Percentiles rank a stretch among this genome's conserved stretches.
phyloP scores from a whole-genome alignment of 495 filamentous ascomycete genomes.

The Hypoxylon subgilvum region DNA sequence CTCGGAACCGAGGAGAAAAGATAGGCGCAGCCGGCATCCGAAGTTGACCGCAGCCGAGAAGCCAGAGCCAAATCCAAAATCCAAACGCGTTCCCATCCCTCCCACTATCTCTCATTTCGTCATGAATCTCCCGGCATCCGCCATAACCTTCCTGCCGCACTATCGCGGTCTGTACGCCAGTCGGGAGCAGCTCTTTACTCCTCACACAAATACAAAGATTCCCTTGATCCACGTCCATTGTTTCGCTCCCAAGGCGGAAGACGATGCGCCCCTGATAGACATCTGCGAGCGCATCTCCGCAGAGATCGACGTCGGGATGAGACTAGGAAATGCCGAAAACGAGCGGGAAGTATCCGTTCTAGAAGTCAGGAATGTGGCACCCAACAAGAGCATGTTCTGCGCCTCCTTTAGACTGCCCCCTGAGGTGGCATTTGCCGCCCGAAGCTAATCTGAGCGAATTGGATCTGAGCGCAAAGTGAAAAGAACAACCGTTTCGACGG shows the following conservation, averaged over 20 bases:
- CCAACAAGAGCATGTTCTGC: slow-evolving; percentile 95
- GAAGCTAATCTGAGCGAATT: slow-evolving; percentile 27
- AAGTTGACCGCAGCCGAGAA: slow-evolving; percentile 34
- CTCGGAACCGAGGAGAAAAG: slow-evolving; percentile 46
- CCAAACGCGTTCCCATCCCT: slow-evolving; percentile 60
- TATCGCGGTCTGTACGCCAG: slow-evolving; percentile 82
- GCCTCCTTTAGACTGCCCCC: slow-evolving; percentile 83
- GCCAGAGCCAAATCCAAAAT: slow-evolving; percentile 38
- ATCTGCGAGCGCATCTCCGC: slow-evolving; percentile 71
- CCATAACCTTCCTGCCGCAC: slow-evolving; percentile 81
- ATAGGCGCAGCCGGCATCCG: slow-evolving; percentile 39
- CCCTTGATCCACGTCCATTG: slow-evolving; percentile 92
- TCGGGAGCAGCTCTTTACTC: slow-evolving; percentile 67
- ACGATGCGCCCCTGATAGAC: slow-evolving; percentile 62
- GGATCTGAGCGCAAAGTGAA: slow-evolving; percentile 11
- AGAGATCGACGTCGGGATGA: slow-evolving; percentile 67
- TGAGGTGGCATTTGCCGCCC: slow-evolving; percentile 75
- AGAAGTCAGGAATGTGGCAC: slow-evolving; percentile 87
- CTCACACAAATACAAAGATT: slow-evolving; percentile 61
- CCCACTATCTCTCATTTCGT: slow-evolving; percentile 86
- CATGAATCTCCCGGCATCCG: slow-evolving; percentile 93
- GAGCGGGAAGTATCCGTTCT: slow-evolving; percentile 68
- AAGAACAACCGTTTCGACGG: slow-evolving; percentile 5
- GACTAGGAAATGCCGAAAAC: slow-evolving; percentile 59
- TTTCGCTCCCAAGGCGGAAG: slow-evolving; percentile 77